phyloP scores from a whole-genome alignment of 2,329 filamentous ascomycete genomes.

The Cercospora zeae-maydis region DNA sequence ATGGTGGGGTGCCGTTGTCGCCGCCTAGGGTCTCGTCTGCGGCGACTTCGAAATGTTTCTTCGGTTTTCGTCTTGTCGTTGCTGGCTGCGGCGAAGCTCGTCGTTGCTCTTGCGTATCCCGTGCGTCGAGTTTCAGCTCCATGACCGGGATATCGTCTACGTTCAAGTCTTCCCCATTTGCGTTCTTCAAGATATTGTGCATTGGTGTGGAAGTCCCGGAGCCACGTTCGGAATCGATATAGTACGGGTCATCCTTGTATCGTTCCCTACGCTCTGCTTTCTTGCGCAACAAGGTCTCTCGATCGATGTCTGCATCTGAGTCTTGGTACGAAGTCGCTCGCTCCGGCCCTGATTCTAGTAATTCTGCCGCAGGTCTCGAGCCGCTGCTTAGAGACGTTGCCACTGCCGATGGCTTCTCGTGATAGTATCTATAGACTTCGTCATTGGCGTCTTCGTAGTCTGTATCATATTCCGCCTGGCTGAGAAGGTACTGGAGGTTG shows the following conservation, averaged over 20 bases:
- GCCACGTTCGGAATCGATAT: slow-evolving; percentile 58
- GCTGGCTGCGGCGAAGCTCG: slow-evolving; percentile 19
- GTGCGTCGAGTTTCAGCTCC: slow-evolving; percentile 69
- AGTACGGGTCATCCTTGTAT: slow-evolving; percentile 92
- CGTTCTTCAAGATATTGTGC: slow-evolving; percentile 64
- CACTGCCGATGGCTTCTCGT: slow-evolving; percentile 38
- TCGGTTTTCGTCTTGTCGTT: slow-evolving; percentile 26
- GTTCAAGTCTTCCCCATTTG: slow-evolving; percentile 76
- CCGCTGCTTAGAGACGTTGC: slow-evolving; percentile 12
- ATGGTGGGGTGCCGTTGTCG: slow-evolving; percentile 24
- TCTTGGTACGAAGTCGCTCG: slow-evolving; percentile 44
- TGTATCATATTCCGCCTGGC: slow-evolving; percentile 46
- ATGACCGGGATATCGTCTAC: slow-evolving; percentile 96
- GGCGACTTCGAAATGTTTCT: slow-evolving; percentile 45
- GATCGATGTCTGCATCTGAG: slow-evolving; percentile 58
- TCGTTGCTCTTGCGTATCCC: slow-evolving; percentile 16
- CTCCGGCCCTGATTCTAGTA: slow-evolving; percentile 39
- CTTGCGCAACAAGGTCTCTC: slow-evolving; percentile 69
- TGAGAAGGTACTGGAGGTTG: slow-evolving; percentile 65
- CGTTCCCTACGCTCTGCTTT: slow-evolving; percentile 75
- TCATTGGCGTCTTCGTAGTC: slow-evolving; percentile 42
- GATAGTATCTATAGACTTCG: slow-evolving; percentile 47
- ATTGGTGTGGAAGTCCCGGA: slow-evolving; percentile 70
- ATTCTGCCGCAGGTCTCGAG: slow-evolving; percentile 41
- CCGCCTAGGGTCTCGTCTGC: slow-evolving; percentile 48